Evolutionary conservation across 1,284 basidiomycete genomes (phyloP).

Genomic region (Paramarasmius palmivorus): DNA sequence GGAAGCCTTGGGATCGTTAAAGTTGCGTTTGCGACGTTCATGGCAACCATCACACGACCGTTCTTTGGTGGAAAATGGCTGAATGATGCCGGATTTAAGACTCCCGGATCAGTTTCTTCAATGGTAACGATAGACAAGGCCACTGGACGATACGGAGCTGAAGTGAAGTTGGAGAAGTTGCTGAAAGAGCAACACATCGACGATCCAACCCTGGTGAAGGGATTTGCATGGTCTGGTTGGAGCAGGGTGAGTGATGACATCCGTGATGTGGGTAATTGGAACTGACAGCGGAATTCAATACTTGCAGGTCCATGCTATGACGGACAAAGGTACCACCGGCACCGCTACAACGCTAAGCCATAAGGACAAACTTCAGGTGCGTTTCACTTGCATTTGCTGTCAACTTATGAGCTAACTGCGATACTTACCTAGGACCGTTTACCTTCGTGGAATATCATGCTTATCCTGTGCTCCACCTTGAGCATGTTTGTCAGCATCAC

Average conservation of each 20-base stretch:
- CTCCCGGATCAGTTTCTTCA: not conserved
- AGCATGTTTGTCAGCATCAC: not conserved
- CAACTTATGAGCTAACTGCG: not conserved
- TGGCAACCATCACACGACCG: not conserved
- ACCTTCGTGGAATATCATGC: not conserved
- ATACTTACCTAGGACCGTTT: not conserved
- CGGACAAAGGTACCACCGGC: too few species aligned
- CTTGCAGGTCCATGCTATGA: too few species aligned
- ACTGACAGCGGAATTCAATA: not conserved
- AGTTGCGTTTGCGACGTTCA: not conserved
- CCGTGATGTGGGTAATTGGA: too few species aligned
- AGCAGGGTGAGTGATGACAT: not conserved
- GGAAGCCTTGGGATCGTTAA: slow-evolving; percentile 10
- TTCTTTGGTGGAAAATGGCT: not conserved
- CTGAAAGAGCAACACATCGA: slow-evolving; percentile 2
- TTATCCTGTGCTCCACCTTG: not conserved
- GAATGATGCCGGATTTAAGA: not conserved
- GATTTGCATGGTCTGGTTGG: not conserved
- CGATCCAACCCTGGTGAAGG: not conserved
- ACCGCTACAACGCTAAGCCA: too few species aligned
- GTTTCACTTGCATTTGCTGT: not conserved
- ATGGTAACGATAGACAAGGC: not conserved
- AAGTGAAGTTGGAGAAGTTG: not conserved
- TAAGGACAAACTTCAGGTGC: too few species aligned
- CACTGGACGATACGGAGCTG: not conserved